Evolutionary conservation across 179 eudicot genomes (phyloP), one percentile per base, ranked within the genome.

Genomic region (Sideroxylon spinosum): DNA sequence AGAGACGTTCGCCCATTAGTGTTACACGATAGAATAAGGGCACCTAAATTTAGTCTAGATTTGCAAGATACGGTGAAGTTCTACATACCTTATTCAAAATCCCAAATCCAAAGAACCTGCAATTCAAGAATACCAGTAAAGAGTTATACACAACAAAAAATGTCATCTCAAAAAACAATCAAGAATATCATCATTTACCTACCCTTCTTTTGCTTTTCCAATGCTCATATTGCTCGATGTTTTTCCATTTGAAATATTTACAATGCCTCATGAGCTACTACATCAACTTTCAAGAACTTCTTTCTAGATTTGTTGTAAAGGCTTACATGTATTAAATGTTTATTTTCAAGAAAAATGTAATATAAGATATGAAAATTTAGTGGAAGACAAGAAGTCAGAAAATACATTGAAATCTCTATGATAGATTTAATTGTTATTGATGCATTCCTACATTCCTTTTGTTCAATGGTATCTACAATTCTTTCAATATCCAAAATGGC

Each of bases 221-320:
- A 96, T 94, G 61, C 99, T 98, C 99, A 94, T 96, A 86, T 96
- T 93, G 88, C 99, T 96, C 70, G 99, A 89, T 96, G 99, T 84
- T 94, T 96, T 87, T 96, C 98, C 23, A 84, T 84, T 81, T 92
- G 99, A 84, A 96, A 96, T 69, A 96, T 96, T 86, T 96, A 98
- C 80, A 96, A 87, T 71, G 92, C 97, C 77, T 96, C 99, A 74
- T 90, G 96, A 80, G 98, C 94, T 64, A 89, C 91, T 6, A 93
- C 91, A 84, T 96, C 99, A 73, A 96, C 91, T 86, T 90, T 96
- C 56, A 96, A 97, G 80, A 93, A 94, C 44, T 92, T 89, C 86
- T 94, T 88, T 86, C 99, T 96, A 56, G 73, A 49, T 73, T 63
- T 78, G 53, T 70, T 16, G 87, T 85, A 28, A 86, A 81, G 86